phyloP scores from a whole-genome alignment of 345 rosid genomes.

The Gossypium herbaceum region DNA sequence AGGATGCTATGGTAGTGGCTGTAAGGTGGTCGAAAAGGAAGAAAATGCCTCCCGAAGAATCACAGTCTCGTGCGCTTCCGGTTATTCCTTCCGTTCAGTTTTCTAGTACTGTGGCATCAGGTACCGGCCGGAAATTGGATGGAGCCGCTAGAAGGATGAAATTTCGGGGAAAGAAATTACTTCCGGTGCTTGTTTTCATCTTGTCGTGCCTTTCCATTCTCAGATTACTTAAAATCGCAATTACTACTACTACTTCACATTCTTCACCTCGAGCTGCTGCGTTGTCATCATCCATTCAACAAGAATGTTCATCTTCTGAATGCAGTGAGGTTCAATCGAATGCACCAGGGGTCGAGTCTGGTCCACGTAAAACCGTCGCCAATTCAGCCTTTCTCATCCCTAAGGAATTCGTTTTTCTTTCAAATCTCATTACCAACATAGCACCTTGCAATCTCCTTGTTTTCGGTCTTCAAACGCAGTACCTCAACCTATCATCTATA shows the following conservation, averaged over 20 bases:
- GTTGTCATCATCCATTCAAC: conserved; percentile 29
- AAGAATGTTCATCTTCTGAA: conserved; percentile 21
- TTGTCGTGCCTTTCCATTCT: conserved; percentile 57
- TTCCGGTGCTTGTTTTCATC: conserved; percentile 58
- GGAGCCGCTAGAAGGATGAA: conserved; percentile 43
- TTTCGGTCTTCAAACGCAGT: conserved; percentile 56
- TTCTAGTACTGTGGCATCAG: conserved; percentile 45
- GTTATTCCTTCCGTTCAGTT: conserved; percentile 39
- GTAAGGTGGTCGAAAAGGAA: conserved; percentile 18
- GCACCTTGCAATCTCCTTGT: conserved; percentile 84
- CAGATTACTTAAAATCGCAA: conserved; percentile 49
- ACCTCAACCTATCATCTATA: conserved; percentile 49
- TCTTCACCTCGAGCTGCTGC: conserved; percentile 30
- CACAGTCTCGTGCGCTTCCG: conserved; percentile 31
- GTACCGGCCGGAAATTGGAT: conserved; percentile 31
- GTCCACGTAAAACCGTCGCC: conserved; percentile 7
- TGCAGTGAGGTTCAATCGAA: conserved; percentile 24
- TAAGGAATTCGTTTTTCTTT: conserved; percentile 63
- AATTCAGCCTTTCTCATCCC: conserved; percentile 32
- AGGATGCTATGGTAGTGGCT: conserved; percentile 28
- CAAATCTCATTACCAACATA: conserved; percentile 36
- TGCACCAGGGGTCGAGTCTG: conserved; percentile 1
- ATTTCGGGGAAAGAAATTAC: conserved; percentile 48
- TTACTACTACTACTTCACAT: conserved; percentile 44
- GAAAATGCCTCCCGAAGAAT: conserved; percentile 69